Evolutionary conservation across 1,139 yeast genomes (phyloP).

Genomic region (Blastobotrys petasosporus): DNA sequence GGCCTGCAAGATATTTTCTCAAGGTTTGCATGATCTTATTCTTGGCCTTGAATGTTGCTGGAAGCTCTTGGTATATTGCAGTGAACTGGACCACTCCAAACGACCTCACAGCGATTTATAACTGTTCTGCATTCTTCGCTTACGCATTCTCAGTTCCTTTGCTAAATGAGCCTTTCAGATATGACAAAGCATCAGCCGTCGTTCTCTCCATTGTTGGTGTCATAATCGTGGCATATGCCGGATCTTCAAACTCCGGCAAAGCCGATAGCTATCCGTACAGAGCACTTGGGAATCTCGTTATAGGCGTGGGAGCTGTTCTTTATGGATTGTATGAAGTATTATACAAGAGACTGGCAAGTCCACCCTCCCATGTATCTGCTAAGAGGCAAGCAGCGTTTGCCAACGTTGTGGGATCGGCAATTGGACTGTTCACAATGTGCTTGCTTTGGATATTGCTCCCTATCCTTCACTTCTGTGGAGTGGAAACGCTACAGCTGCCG

Average conservation of each 20-base stretch:
- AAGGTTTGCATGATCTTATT: constrained; percentile 44
- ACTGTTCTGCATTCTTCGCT: constrained; percentile 85
- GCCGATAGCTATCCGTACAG: constrained; percentile 49
- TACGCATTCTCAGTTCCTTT: constrained; percentile 78
- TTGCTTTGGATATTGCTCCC: constrained; percentile 49
- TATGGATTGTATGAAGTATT: constrained; percentile 84
- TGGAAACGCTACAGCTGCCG: constrained; percentile 57
- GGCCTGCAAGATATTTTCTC: constrained; percentile 45
- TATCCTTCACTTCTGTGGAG: constrained; percentile 47
- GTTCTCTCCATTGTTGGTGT: constrained; percentile 69
- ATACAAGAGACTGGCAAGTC: constrained; percentile 70
- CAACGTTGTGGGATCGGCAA: constrained; percentile 47
- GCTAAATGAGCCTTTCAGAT: constrained; percentile 55
- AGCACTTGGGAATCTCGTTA: constrained; percentile 63
- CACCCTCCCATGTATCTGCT: constrained; percentile 57
- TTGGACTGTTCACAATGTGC: constrained; percentile 55
- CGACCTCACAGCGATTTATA: constrained; percentile 85
- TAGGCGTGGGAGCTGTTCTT: constrained; percentile 70
- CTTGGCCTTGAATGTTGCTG: constrained; percentile 64
- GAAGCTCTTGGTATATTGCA: constrained; percentile 81
- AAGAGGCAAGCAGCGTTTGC: constrained; percentile 54
- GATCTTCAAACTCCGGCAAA: constrained; percentile 31
- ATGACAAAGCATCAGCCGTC: constrained; percentile 65
- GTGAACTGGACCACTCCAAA: constrained; percentile 77
- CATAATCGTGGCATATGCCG: constrained; percentile 71